A percentile compares a stretch with the other conserved stretches of the same genome.
Conservation (phyloP, 768 basidiomycete genomes). For the Auriscalpium orientale region DNA sequence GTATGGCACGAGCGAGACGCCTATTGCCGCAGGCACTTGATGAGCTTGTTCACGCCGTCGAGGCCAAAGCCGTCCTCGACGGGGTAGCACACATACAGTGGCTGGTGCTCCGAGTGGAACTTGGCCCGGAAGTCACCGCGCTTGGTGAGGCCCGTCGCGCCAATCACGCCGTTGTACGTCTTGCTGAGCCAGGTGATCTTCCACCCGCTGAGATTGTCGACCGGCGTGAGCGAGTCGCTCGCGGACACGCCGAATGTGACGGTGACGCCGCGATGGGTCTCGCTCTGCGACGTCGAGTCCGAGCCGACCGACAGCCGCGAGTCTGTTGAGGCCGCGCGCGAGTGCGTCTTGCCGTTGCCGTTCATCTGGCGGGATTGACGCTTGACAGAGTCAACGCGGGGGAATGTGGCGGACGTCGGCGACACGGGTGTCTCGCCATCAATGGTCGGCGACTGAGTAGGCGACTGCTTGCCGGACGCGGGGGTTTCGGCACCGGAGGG, state of each 20-base stretch:
- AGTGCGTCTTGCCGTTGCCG: background rate
- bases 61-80: conserved; percentile 37
- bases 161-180: conserved; percentile 35
- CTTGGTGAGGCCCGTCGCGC: conserved; percentile 31
- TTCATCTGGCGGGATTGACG: too few species aligned
- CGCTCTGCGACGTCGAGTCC: conserved; percentile 12
- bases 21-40: conserved; percentile 24
- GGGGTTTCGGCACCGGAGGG: background rate
- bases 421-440: background rate
- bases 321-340: background rate
- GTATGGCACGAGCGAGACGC: background rate
- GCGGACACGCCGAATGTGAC: conserved; percentile 46
- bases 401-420: background rate
- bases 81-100: conserved; percentile 47
- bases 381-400: too few species aligned
- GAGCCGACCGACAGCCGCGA: background rate
- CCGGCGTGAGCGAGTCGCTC: conserved; percentile 30
- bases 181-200: conserved; percentile 36
- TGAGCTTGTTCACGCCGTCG: conserved; percentile 35
- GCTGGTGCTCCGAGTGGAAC: conserved; percentile 34
- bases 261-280: conserved; percentile 20
- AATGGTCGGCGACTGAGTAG: background rate
- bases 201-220: conserved; percentile 40
- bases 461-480: background rate
- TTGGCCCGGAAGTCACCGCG: conserved; percentile 43